Base-by-base conservation (phyloP, 345 rosid genomes). In the Sapria himalayana region DNA sequence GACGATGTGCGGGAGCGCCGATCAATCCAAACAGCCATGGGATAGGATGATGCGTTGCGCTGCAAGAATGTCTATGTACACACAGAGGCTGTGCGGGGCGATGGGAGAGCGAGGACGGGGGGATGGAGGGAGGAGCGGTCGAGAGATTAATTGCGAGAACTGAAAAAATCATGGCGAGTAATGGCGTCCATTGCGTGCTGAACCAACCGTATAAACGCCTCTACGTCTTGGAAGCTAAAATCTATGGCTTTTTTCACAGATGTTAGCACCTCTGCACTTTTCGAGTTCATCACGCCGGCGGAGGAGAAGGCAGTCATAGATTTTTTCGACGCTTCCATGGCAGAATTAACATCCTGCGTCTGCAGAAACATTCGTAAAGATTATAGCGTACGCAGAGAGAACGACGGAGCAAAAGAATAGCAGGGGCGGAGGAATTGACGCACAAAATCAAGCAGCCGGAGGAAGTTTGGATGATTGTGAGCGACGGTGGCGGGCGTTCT, bases 291-390 rank as follows among this genome's bases (percentile, higher is more conserved):
- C 21, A 48, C 51, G 48, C 38, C 57, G 37, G 66, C 68, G 13
- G 71, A 65, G 37, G 39, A 56, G 54, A 74, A 66, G 46, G 81
- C 64, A 51, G 29, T 58, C 39, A 47, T 78, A 42, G 68, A 69
- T 54, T 77, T 85, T 48, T 57, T 67, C 39, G 82, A 77, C 39
- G 92, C 96, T 46, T 72, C 92, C 81, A 80, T 52, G 7, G 84
- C 84, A 45, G 43, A 61, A 61, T 41, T 46, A 45, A 71, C 72
- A 41, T 57, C 71, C 55, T 65, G 75, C 40, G 71, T 68, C 91
- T 85, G 81, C 60, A 77, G 59, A 49, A 55, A 9, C 15, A 11
- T 33, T 45, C 33, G 7, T n/a, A 29, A 29, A 12, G 19, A 37
- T 22, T 29, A 33, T 3, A 29, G 37, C 29, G 33, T 15, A 37